phyloP scores from a whole-genome alignment of 2,329 filamentous ascomycete genomes.

The Chrysosporium queenslandicum region DNA sequence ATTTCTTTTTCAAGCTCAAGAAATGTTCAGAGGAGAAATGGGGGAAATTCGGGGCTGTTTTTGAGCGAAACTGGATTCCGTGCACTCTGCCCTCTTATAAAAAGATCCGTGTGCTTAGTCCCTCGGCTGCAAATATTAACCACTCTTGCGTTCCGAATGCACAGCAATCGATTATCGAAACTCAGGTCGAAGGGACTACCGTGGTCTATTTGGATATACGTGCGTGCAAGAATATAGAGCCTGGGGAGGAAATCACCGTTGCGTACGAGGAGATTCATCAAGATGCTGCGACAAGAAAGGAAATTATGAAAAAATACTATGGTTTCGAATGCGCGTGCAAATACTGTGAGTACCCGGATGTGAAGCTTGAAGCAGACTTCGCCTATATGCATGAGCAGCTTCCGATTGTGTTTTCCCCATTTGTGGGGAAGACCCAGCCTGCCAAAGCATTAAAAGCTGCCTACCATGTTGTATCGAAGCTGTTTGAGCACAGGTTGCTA shows the following conservation, averaged over 20 bases:
- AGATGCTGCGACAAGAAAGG: constrained; percentile 11
- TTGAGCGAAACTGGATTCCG: constrained; percentile 11
- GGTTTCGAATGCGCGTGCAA: constrained; percentile 23
- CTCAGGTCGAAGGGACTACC: not conserved
- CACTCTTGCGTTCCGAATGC: constrained; percentile 24
- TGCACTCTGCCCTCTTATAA: not conserved
- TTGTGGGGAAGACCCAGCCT: constrained; percentile 14
- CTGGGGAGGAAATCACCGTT: constrained; percentile 21
- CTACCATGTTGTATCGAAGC: constrained; percentile 9
- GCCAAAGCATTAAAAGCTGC: constrained; percentile 15
- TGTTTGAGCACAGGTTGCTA: constrained; percentile 4
- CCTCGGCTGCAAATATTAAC: constrained; percentile 16
- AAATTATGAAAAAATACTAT: constrained; percentile 13
- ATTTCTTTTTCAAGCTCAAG: constrained; percentile 9
- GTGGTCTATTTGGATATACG: constrained; percentile 13
- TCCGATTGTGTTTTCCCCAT: not conserved
- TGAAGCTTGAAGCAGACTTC: constrained; percentile 15
- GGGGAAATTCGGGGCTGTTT: constrained; percentile 11
- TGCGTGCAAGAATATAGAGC: constrained; percentile 17
- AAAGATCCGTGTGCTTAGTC: not conserved
- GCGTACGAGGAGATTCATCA: constrained; percentile 11
- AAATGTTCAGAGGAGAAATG: not conserved
- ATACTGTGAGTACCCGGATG: constrained; percentile 15
- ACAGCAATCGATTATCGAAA: constrained; percentile 12
- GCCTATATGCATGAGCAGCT: constrained; percentile 8